Evolutionary conservation across 2,329 filamentous ascomycete species (phyloP).

Genomic region (Aspergillus tamarii): DNA sequence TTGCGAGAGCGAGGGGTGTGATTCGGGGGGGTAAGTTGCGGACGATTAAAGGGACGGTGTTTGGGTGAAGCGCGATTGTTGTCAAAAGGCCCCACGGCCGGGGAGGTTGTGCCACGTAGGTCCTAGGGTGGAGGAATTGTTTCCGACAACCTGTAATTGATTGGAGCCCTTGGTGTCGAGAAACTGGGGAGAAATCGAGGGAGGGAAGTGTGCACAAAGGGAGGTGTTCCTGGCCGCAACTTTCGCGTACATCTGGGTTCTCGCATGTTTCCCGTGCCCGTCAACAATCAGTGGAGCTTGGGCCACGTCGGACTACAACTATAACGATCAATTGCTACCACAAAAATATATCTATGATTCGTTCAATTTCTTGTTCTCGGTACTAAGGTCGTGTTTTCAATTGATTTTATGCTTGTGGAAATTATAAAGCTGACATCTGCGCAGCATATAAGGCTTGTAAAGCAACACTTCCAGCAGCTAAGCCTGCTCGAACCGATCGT

Average conservation of each 20-base stretch:
- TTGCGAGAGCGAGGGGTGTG: constrained; percentile 38
- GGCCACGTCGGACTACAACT: background rate
- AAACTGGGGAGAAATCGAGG: background rate
- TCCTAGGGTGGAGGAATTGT: constrained; percentile 10
- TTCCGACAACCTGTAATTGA: constrained; percentile 3
- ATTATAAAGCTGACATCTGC: background rate
- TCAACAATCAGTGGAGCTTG: constrained; percentile 10
- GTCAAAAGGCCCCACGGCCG: constrained; percentile 35
- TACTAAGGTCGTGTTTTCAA: background rate
- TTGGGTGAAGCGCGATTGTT: constrained; percentile 27
- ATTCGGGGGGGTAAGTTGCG: constrained; percentile 13
- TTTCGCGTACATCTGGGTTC: constrained; percentile 7
- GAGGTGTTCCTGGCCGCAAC: background rate
- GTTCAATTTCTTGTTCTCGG: background rate
- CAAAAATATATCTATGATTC: background rate
- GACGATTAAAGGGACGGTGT: constrained; percentile 20
- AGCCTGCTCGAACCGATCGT: background rate
- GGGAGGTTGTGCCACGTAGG: constrained; percentile 12
- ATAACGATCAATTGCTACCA: background rate
- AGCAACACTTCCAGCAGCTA: background rate
- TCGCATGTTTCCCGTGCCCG: constrained; percentile 18
- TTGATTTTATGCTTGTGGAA: background rate
- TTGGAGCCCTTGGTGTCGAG: background rate
- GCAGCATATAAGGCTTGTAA: background rate
- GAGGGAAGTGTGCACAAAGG: constrained; percentile 3